Conservation (phyloP, 1,284 basidiomycete genomes). For the Moniliella sp. region DNA sequence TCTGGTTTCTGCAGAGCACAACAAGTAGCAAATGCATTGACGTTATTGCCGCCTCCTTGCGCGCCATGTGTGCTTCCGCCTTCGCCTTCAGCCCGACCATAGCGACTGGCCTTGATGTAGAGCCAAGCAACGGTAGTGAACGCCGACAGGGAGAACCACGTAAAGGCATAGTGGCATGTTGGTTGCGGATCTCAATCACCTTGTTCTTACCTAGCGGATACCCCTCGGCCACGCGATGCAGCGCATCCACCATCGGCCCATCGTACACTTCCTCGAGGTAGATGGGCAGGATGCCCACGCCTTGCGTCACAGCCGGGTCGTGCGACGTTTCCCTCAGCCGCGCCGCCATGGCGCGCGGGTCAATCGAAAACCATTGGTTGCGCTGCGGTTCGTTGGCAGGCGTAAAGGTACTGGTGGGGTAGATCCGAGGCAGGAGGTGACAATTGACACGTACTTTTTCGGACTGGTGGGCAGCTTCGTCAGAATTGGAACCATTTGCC, state of each 20-base stretch:
- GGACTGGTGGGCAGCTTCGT: constrained; percentile 25
- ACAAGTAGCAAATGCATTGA: no score
- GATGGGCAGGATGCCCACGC: constrained; percentile 20
- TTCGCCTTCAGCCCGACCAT: no score
- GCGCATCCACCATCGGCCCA: constrained; percentile 53
- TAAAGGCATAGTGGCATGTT: constrained; percentile 87
- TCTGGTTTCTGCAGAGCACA: no score
- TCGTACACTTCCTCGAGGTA: constrained; percentile 35
- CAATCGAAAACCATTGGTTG: constrained; percentile 69
- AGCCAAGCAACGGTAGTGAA: constrained; percentile 14
- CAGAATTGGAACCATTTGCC: constrained; percentile 20
- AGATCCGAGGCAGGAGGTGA: constrained; percentile 20
- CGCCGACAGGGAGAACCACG: constrained; percentile 47
- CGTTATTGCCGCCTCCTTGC: no score
- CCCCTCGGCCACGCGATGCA: constrained; percentile 47
- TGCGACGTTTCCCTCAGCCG: constrained; percentile 37
- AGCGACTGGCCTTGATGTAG: no score
- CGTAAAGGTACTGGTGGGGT: constrained; percentile 49
- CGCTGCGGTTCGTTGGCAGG: constrained; percentile 63
- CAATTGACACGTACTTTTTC: no score
- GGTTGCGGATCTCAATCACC: constrained; percentile 70
- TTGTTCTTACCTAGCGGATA: constrained; percentile 65
- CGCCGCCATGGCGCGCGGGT: constrained; percentile 56
- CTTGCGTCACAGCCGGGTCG: neutral
- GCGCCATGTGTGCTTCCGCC: no score